Conservation (phyloP, 1,284 basidiomycete species). For the Inonotus obliquus region DNA sequence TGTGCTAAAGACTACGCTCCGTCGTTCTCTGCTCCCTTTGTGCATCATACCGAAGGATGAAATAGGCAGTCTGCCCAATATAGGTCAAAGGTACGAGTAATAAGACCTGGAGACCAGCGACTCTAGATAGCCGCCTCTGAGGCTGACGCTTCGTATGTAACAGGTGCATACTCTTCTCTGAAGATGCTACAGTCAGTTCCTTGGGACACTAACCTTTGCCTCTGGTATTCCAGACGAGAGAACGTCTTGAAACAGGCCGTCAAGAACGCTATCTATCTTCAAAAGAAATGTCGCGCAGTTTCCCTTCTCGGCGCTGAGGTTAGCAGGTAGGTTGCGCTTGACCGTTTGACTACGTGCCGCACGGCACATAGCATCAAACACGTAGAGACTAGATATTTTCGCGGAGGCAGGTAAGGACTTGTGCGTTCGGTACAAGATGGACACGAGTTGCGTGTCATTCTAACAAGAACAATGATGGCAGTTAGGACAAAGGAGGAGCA, state of each 20-base stretch:
- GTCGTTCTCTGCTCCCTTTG: not conserved
- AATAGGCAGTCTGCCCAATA: slow-evolving; percentile 7
- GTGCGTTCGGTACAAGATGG: slow-evolving; percentile 80
- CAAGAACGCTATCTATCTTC: slow-evolving; percentile 83
- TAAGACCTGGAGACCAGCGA: slow-evolving; percentile 7
- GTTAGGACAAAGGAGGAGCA: not conserved
- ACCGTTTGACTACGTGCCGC: slow-evolving; percentile 67
- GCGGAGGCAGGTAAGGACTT: slow-evolving; percentile 59
- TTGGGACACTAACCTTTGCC: slow-evolving; percentile 71
- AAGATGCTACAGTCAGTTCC: slow-evolving; percentile 14
- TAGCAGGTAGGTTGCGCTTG: slow-evolving; percentile 58
- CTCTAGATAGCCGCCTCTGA: slow-evolving; percentile 3
- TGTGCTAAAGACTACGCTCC: not conserved
- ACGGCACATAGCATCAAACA: slow-evolving; percentile 84
- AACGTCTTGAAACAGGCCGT: slow-evolving; percentile 82
- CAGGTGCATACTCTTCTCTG: slow-evolving; percentile 15
- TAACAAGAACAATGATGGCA: slow-evolving; percentile 28
- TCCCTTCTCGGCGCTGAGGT: slow-evolving; percentile 52
- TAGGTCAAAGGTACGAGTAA: slow-evolving; percentile 9
- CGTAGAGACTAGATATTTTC: slow-evolving; percentile 84
- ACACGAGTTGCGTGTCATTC: slow-evolving; percentile 82
- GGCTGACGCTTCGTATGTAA: not conserved
- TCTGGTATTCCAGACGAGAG: slow-evolving; percentile 55
- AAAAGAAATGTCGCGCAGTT: slow-evolving; percentile 78
- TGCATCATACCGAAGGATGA: not conserved